Evolutionary conservation across 495 filamentous ascomycete genomes (phyloP), one percentile per base, ranked within the genome.

Genomic region (Neurospora sp.): DNA sequence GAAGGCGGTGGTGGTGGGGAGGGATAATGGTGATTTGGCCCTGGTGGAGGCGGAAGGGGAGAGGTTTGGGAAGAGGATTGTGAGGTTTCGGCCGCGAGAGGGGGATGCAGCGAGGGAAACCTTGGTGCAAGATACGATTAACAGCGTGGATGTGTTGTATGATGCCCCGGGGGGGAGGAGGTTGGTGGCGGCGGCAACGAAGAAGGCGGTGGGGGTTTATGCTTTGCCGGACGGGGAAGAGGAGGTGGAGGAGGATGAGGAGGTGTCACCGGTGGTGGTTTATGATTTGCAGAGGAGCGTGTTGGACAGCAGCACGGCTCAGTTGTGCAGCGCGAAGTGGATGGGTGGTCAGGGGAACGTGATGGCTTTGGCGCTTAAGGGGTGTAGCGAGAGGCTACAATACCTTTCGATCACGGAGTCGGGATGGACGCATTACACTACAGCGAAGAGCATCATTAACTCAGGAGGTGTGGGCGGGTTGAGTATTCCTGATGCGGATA

Each of bases 11-110:
- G 37, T 85, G 3, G 79, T 81, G 0, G 84, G 85, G 23, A 78
- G 85, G 40, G 82, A 84, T n/a, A 83, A 82, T 70, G 84, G 85
- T 3, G 75, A 80, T 18, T 72, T 86, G 4, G 74, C 78, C 14
- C 74, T 86, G 1, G 71, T 85, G 4, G 83, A 82, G 4, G 80
- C 80, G 16, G 82, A 76, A 41, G 74, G 78, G 16, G 74, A 75
- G 9, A 69, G 74, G 37, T 83, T 84, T 69, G 83, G 84, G 38
- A 74, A 76, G 46, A 62, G 41, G 3, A 74, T 85, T 5, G 70
- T 78, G 8, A 74, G 69, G 16, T 82, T 85, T 20, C 66, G 70
- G 31, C 72, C 78, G 9, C 14, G 20, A 7, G 20, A 71, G 8
- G 42, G 20, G 7, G 41, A 20, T 2, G 27, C 1, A 3, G 48